Evolutionary conservation across 352 stramenopile species (phyloP).

Genomic region (Globisporangium rhizosaccharum): DNA sequence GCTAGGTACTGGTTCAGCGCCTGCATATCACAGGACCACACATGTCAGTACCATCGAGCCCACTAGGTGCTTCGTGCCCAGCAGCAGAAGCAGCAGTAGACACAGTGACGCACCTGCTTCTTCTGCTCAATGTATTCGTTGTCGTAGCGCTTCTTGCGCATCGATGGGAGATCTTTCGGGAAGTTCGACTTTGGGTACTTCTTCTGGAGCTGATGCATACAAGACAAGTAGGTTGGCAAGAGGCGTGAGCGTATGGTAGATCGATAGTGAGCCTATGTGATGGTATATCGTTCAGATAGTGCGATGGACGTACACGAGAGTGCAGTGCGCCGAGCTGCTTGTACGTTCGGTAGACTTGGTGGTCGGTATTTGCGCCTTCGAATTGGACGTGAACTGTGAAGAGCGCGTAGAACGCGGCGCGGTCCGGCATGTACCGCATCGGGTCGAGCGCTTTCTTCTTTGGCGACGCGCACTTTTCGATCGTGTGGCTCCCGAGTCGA

Average conservation of each 20-base stretch:
- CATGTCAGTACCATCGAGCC: too few relatives aligned
- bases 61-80: too few relatives aligned
- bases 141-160: conserved; percentile 70
- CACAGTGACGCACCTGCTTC: conserved; percentile 16
- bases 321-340: conserved; percentile 60
- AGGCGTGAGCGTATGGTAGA: too few relatives aligned
- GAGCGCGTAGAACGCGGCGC: conserved; percentile 42
- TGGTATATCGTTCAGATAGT: background rate
- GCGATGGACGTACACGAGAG: conserved; percentile 19
- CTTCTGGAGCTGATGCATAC: conserved; percentile 42
- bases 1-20: conserved; percentile 57
- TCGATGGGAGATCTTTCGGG: conserved; percentile 48
- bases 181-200: conserved; percentile 71
- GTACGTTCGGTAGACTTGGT: conserved; percentile 60
- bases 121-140: conserved; percentile 79
- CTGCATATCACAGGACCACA: conserved; percentile 5
- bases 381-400: conserved; percentile 55
- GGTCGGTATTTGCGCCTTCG: conserved; percentile 28
- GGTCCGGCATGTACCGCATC: conserved; percentile 59
- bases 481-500: conserved; percentile 53
- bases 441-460: conserved; percentile 73
- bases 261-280: background rate
- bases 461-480: conserved; percentile 52
- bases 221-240: background rate
- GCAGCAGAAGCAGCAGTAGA: too few relatives aligned